Conservation (phyloP, 768 basidiomycete genomes). For the Asterophora lycoperdoides region DNA sequence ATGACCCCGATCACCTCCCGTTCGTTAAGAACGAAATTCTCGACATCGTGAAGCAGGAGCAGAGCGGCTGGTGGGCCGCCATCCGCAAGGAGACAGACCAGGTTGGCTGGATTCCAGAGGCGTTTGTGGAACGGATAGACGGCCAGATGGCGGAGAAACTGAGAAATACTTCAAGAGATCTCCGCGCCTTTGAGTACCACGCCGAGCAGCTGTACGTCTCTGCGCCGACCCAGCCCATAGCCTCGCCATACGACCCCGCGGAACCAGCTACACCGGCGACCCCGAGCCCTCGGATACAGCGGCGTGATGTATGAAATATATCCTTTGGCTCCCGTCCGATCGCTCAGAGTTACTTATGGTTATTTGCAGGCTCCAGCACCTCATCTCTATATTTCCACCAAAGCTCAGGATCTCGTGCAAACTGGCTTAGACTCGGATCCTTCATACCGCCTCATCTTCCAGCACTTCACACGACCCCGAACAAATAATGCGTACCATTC, state of each 20-base stretch:
- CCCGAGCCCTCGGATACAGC: background rate
- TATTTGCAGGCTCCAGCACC: conserved; percentile 5
- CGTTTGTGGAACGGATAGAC: conserved; percentile 57
- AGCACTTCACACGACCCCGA: conserved; percentile 4
- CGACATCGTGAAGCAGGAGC: conserved; percentile 62
- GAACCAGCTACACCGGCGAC: conserved; percentile 9
- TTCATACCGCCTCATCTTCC: conserved; percentile 9
- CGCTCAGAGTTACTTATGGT: background rate
- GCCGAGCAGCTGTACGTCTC: conserved; percentile 41
- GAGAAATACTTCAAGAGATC: conserved; percentile 37
- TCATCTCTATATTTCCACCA: background rate
- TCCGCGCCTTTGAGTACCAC: conserved; percentile 43
- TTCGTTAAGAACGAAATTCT: conserved; percentile 68
- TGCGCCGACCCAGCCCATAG: conserved; percentile 31
- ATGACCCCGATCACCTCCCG: conserved; percentile 56
- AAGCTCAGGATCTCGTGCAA: conserved; percentile 2
- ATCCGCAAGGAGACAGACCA: conserved; percentile 46
- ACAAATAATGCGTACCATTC: conserved; percentile 10
- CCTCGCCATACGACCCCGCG: conserved; percentile 21
- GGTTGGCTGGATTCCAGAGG: conserved; percentile 75
- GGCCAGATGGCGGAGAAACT: conserved; percentile 48
- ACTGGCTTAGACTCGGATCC: conserved; percentile 6
- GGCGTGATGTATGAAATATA: conserved; percentile 2
- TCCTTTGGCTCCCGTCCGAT: background rate
- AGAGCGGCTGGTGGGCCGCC: conserved; percentile 82